Evolutionary conservation across 2,329 filamentous ascomycete species (phyloP).

Genomic region (Diplodia sapinea): DNA sequence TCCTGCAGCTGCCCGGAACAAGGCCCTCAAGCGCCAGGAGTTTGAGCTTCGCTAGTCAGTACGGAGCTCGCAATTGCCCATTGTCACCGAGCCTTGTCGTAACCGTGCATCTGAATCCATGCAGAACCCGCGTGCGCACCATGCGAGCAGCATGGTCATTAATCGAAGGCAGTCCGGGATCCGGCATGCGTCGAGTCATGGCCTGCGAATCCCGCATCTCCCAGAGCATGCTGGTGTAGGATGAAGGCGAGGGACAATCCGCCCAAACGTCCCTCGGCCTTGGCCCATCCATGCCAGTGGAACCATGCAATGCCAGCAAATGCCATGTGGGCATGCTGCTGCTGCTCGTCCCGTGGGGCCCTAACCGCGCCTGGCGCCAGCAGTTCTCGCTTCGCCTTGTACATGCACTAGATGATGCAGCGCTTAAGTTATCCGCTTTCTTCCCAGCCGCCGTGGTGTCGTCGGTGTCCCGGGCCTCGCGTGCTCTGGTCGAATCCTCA

Average conservation of each 20-base stretch:
- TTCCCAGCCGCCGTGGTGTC: no score
- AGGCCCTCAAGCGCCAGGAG: not conserved
- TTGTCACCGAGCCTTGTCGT: not conserved
- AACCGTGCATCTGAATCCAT: constrained; percentile 2
- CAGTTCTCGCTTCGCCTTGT: not conserved
- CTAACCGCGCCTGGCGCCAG: constrained; percentile 20
- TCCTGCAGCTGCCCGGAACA: not conserved
- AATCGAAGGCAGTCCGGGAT: constrained; percentile 14
- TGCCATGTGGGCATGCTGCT: constrained; percentile 7
- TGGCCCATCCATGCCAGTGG: not conserved
- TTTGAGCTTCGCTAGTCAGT: constrained; percentile 24
- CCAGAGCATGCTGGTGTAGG: not conserved
- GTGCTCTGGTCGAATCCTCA: not conserved
- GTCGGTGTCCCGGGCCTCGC: no score
- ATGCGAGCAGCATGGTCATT: not conserved
- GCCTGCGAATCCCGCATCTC: not conserved
- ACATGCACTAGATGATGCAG: not conserved
- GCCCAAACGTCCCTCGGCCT: not conserved
- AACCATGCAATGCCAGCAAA: constrained; percentile 22
- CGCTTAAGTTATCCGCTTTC: not conserved
- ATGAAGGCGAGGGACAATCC: not conserved
- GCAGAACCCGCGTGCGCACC: no score
- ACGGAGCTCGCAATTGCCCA: not conserved
- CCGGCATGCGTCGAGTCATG: constrained; percentile 7
- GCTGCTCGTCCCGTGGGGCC: not conserved